phyloP scores from a whole-genome alignment of 2,329 filamentous ascomycete species.

The Xylariaceae sp. region DNA sequence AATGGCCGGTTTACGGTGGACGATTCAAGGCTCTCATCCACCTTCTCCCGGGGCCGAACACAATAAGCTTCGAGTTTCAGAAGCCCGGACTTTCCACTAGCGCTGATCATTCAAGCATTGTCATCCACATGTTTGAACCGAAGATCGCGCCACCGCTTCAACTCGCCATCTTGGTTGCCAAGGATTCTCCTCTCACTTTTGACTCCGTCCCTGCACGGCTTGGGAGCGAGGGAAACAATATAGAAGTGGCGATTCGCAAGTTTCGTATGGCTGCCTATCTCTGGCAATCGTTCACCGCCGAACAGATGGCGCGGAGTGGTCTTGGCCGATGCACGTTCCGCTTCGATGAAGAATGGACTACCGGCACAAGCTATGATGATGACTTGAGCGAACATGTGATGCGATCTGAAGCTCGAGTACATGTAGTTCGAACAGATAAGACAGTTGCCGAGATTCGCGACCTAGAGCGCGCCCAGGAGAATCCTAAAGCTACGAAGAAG shows the following conservation, averaged over 20 bases:
- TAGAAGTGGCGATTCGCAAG: constrained; percentile 84
- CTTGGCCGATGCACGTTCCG: constrained; percentile 86
- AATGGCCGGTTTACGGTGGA: constrained; percentile 87
- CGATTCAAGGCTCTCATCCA: constrained; percentile 93
- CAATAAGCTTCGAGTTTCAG: constrained; percentile 84
- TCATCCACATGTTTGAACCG: constrained; percentile 84
- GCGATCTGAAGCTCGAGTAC: constrained; percentile 90
- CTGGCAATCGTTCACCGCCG: constrained; percentile 96
- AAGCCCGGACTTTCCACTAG: constrained; percentile 72
- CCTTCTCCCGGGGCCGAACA: constrained; percentile 89
- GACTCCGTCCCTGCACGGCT: constrained; percentile 79
- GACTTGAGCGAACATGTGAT: constrained; percentile 75
- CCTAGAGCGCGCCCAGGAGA: constrained; percentile 79
- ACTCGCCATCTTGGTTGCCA: constrained; percentile 84
- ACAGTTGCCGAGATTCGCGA: constrained; percentile 85
- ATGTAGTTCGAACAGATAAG: constrained; percentile 82
- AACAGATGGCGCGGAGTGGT: constrained; percentile 92
- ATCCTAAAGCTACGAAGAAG: constrained; percentile 70
- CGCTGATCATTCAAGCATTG: constrained; percentile 79
- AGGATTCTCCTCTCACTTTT: constrained; percentile 85
- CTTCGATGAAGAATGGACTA: constrained; percentile 94
- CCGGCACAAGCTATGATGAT: constrained; percentile 77
- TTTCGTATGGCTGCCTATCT: constrained; percentile 95
- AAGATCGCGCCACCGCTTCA: constrained; percentile 83
- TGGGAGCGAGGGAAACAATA: constrained; percentile 79